Percentiles rank a stretch among this genome's conserved stretches.
Conservation (phyloP, 2,329 filamentous ascomycete genomes). For the Colletotrichum cereale region DNA sequence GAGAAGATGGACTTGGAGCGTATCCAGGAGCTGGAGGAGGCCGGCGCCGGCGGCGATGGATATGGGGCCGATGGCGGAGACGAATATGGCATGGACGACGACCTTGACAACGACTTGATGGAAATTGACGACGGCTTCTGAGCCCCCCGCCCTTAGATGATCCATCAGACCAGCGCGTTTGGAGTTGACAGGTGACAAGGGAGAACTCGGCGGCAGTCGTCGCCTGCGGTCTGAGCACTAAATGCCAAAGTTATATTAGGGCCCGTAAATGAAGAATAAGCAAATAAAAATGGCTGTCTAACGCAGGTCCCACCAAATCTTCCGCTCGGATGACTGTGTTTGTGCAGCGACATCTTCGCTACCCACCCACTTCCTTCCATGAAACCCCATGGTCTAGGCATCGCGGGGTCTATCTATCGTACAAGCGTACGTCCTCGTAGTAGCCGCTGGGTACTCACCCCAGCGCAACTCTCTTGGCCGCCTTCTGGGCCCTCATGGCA, state of each 20-base stretch:
- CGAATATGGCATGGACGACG: conserved; percentile 66
- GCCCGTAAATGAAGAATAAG: no score
- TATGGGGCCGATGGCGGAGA: conserved; percentile 48
- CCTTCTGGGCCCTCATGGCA: conserved; percentile 70
- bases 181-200: background rate
- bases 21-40: conserved; percentile 71
- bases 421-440: background rate
- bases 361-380: background rate
- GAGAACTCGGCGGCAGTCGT: background rate
- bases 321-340: background rate
- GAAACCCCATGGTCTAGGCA: background rate
- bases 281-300: background rate
- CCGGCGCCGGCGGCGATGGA: conserved; percentile 45
- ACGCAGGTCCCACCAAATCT: background rate
- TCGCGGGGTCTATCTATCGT: background rate
- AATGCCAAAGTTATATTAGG: background rate
- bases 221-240: background rate
- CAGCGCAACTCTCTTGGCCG: conserved; percentile 49
- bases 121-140: conserved; percentile 54
- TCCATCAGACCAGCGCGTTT: background rate
- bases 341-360: background rate
- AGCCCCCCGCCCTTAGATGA: background rate
- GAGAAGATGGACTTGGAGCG: conserved; percentile 78
- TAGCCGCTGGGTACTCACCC: background rate
- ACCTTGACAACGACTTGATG: conserved; percentile 68